Conservation (phyloP, 2,329 filamentous ascomycete species). For the Westerdykella sp. region DNA sequence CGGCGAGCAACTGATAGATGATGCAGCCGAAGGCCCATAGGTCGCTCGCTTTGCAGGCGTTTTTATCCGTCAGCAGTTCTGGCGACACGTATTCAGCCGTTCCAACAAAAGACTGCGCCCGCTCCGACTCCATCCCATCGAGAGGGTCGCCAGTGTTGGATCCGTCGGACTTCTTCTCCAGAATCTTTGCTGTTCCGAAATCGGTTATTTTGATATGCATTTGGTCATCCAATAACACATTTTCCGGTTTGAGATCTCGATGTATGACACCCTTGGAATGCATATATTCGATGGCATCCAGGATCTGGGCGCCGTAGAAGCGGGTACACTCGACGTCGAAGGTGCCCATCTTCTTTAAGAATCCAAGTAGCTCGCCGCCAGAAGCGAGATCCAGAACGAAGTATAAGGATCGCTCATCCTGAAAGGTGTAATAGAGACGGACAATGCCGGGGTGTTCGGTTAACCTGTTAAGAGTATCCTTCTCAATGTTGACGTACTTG, state of each 20-base stretch:
- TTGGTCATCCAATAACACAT: constrained; percentile 87
- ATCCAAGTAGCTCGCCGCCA: constrained; percentile 84
- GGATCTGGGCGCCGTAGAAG: constrained; percentile 92
- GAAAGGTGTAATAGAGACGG: constrained; percentile 95
- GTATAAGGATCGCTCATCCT: constrained; percentile 92
- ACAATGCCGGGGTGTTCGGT: constrained; percentile 97
- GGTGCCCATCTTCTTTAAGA: constrained; percentile 87
- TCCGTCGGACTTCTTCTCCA: constrained; percentile 51
- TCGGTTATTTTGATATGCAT: constrained; percentile 99
- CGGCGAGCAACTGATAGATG: constrained; percentile 89
- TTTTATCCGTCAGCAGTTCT: constrained; percentile 93
- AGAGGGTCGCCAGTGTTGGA: constrained; percentile 41
- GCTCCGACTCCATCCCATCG: constrained; percentile 58
- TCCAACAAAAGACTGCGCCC: constrained; percentile 91
- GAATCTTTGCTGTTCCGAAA: constrained; percentile 94
- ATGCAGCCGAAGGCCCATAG: constrained; percentile 99
- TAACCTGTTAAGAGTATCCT: constrained; percentile 91
- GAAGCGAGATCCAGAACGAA: constrained; percentile 93
- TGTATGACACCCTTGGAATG: constrained; percentile 94
- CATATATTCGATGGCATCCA: constrained; percentile 97
- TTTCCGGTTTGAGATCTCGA: constrained; percentile 93
- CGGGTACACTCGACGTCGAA: constrained; percentile 92
- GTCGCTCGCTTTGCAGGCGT: constrained; percentile 94
- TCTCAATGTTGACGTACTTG: constrained; percentile 99
- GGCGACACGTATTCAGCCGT: constrained; percentile 98